Evolutionary conservation across 352 stramenopile genomes (phyloP).

Genomic region (Phytophthora pseudosyringae): DNA sequence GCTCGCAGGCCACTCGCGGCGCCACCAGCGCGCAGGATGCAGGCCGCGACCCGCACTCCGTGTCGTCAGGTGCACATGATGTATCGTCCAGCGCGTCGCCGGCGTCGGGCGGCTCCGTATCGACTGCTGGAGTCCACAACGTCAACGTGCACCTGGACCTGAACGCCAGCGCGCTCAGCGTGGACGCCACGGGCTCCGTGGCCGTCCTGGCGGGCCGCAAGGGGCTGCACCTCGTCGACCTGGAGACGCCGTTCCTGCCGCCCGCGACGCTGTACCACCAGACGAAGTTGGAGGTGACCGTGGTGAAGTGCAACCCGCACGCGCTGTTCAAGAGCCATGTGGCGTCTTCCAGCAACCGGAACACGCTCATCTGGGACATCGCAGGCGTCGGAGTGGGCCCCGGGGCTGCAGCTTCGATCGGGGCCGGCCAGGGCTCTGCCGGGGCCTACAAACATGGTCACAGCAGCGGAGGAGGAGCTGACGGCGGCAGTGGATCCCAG

Average conservation of each 20-base stretch:
- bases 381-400: constrained; percentile 22
- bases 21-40: not conserved
- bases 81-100: constrained; percentile 16
- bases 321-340: constrained; percentile 68
- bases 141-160: constrained; percentile 68
- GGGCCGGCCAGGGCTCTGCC: constrained; percentile 25
- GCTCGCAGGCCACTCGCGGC: constrained; percentile 20
- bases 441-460: constrained; percentile 29
- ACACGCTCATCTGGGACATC: constrained; percentile 86
- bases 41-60: constrained; percentile 1
- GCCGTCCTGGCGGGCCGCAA: constrained; percentile 72
- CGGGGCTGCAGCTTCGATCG: constrained; percentile 26
- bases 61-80: not conserved
- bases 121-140: constrained; percentile 45
- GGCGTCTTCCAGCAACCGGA: constrained; percentile 81
- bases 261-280: constrained; percentile 74
- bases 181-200: constrained; percentile 73
- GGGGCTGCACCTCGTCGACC: constrained; percentile 75
- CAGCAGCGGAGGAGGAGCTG: constrained; percentile 5
- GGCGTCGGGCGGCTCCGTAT: constrained; percentile 17
- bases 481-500: constrained; percentile 16
- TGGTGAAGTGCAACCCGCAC: constrained; percentile 84
- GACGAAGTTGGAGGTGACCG: constrained; percentile 82
- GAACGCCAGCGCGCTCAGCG: constrained; percentile 70
- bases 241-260: constrained; percentile 69